Evolutionary conservation across 768 basidiomycete genomes (phyloP), one percentile per base, ranked within the genome.

Genomic region (Coprinellus aureogranulatus): DNA sequence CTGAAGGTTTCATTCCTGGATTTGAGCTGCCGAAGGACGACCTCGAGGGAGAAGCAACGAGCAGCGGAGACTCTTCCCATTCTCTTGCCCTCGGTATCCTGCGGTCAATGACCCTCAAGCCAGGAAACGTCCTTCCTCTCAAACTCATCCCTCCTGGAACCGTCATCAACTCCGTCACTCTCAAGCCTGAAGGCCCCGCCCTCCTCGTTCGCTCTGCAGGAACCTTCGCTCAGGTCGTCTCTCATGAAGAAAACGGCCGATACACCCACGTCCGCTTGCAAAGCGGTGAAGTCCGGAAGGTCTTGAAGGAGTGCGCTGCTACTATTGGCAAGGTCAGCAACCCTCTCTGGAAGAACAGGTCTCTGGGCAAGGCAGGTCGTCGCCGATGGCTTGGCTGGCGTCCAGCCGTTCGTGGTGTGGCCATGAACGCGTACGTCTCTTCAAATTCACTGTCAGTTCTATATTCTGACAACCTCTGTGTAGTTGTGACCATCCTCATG

Each of bases 241-340:
- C 83, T 2, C 90, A 94, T 61, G 88, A 89, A 59, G 86, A 84
- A 39, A 76, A 72, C 18, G 88, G 83, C 27, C 78, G 81, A 59
- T 94, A 93, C 70, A 81, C 84, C 20, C 90, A 92, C 58, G 87
- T 99, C 44, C 86, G 88, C 39, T 78, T 99, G 59, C 89, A 91
- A 69, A 92, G 89, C 62, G 97, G 97, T 16, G 97, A 99, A 77
- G 86, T 98, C 18, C 84, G 97, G 46, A 88, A 88, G 70, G 79
- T 99, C 53, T 74, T 90, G 59, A 81, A 87, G 37, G 85, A 85
- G 30, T 95, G 92, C 65, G 86, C 81, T 52, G 97, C 95, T 1
- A 96, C 91, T 0, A 84, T 99, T 44, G 97, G 97, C 1, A 86
- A 83, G 60, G 93, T 98, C 54, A 92, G 91, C 75, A 99, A 99